phyloP scores from a whole-genome alignment of 306 rosid species.

The Castanea mollissima region DNA sequence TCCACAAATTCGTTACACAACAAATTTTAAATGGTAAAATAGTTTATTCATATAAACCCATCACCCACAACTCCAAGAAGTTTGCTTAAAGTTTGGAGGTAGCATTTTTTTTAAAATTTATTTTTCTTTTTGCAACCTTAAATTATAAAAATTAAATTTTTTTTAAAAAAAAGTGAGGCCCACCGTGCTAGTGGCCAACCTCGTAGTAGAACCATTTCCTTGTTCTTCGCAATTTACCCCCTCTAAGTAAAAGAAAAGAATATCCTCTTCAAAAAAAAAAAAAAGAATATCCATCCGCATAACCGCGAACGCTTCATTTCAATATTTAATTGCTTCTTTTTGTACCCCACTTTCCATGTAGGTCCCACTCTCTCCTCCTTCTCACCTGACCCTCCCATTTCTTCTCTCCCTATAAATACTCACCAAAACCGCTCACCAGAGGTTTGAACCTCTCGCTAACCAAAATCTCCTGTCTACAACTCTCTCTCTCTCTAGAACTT shows the following conservation, averaged over 20 bases:
- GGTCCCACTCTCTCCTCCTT: background rate
- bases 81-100: too few relatives aligned
- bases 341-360: conserved; percentile 26
- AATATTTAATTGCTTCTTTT: background rate
- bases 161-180: too few relatives aligned
- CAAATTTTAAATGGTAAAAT: too few relatives aligned
- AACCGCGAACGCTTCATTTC: too few relatives aligned
- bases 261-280: background rate
- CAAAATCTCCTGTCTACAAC: background rate
- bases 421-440: conserved; percentile 19
- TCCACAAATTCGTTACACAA: too few relatives aligned
- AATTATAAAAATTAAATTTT: too few relatives aligned
- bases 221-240: background rate
- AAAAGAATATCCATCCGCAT: background rate
- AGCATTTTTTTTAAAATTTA: too few relatives aligned
- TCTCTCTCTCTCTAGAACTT: background rate
- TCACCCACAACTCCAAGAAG: too few relatives aligned
- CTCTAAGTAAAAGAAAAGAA: background rate
- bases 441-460: conserved; percentile 37
- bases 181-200: background rate
- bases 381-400: background rate
- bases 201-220: background rate
- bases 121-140: too few relatives aligned
- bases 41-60: too few relatives aligned
- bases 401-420: conserved; percentile 35